Base-by-base conservation (phyloP, 306 rosid genomes). In the Aeschynomene evenia region DNA sequence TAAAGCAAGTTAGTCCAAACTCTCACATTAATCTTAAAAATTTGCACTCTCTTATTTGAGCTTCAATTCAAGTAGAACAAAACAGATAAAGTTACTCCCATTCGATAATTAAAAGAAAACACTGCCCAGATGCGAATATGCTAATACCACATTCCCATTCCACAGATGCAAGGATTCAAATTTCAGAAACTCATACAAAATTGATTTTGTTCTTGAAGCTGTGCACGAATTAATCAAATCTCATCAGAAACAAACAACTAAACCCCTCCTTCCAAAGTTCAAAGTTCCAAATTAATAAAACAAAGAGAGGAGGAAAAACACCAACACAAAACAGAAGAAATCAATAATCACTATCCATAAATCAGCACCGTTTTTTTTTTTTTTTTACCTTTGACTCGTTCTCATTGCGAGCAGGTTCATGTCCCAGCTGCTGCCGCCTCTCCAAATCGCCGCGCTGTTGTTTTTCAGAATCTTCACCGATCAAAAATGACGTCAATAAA, bases 381-480 rank as follows among this genome's bases (percentile, higher is more conserved):
- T 26, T 1, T 26, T 28, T 22, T 18, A 94, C 99, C 96, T 80
- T 88, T 20, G 88, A 64, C 61, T 84, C 89, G 12, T 39, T 67
- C 55, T 76, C 81, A 49, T 51, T 52, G 67, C 23, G 64, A 29
- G 67, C 58, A 64, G 81, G 66, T 48, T 82, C 85, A 70, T 43
- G 79, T 39, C 75, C 77, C 0, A 4, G 50, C 50, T 43, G 50
- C 50, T 50, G 53, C 29, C 40, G 57, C 40, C 71, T 67, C 18
- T 65, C 54, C 55, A 66, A 83, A 78, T 56, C 57, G 60, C 66
- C 75, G 14, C 70, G 63, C 59, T 71, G 76, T 33, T 82, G 86
- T 75, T 81, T 83, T 45, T 87, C 92, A 26, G 59, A 78, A 85
- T 91, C 97, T 95, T 76, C 84, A 84, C 66, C 68, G 46, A 81